These are phyloP conservation scores for Fusarium austroafricanum DNA, from an alignment of 2,329 filamentous ascomycete genomes.

Conservation along the genomic window DNA sequence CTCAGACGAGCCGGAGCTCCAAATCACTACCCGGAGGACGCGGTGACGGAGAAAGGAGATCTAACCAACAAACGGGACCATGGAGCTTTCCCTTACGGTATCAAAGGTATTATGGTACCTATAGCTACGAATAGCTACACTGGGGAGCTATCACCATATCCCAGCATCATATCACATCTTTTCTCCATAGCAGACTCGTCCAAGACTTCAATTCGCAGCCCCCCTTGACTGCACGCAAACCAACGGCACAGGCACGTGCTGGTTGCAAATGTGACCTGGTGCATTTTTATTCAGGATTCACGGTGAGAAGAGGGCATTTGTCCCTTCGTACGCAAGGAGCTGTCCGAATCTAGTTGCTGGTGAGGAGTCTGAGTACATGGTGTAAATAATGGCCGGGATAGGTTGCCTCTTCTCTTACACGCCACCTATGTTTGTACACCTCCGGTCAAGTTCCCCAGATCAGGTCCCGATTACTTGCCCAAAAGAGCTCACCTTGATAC, in stretches of 20 bases:
- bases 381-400: not conserved
- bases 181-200: not conserved
- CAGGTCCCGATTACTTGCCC: not conserved
- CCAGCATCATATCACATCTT: conserved; percentile 17
- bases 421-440: not conserved
- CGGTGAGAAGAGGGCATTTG: not conserved
- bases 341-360: conserved; percentile 5
- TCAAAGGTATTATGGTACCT: conserved; percentile 4
- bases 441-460: conserved; percentile 10
- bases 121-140: conserved; percentile 6
- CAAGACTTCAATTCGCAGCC: not conserved
- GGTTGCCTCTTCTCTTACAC: not conserved
- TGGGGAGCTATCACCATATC: conserved; percentile 19
- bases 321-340: conserved; percentile 12
- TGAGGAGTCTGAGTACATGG: conserved; percentile 1
- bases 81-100: not conserved
- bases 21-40: conserved; percentile 24
- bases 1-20: conserved; percentile 27
- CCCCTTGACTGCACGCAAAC: conserved; percentile 40
- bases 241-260: conserved; percentile 45
- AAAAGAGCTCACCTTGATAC: conserved; percentile 10
- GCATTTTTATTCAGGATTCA: conserved; percentile 34
- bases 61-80: not conserved
- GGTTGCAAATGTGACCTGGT: conserved; percentile 40
- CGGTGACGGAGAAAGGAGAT: conserved; percentile 9